These are phyloP conservation scores for Blastobotrys illinoisensis DNA, from an alignment of 1,139 yeast species.

Conservation along the genomic window DNA sequence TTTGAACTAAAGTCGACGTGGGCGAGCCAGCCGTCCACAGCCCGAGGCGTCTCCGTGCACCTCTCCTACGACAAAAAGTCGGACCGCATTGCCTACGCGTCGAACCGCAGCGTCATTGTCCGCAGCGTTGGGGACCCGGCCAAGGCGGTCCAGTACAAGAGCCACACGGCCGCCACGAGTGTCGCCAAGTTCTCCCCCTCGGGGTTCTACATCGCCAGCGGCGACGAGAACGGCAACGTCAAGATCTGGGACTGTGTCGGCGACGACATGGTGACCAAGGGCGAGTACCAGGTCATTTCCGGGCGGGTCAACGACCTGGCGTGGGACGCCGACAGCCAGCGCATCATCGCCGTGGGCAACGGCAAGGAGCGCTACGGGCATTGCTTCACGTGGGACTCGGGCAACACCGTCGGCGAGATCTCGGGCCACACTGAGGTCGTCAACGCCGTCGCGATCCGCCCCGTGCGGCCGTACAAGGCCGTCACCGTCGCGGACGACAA, in stretches of 20 bases:
- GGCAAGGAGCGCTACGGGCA: constrained; percentile 92
- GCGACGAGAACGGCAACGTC: constrained; percentile 83
- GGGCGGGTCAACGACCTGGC: constrained; percentile 81
- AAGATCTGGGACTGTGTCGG: constrained; percentile 77
- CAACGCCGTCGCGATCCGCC: constrained; percentile 79
- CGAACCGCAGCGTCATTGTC: constrained; percentile 74
- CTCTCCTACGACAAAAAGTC: constrained; percentile 65
- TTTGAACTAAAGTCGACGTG: constrained; percentile 23
- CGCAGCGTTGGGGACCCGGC: constrained; percentile 56
- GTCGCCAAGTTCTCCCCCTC: constrained; percentile 86
- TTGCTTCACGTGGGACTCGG: constrained; percentile 89
- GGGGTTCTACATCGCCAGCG: constrained; percentile 87
- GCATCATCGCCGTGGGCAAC: constrained; percentile 91
- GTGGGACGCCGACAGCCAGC: constrained; percentile 86
- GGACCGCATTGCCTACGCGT: constrained; percentile 69
- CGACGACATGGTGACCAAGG: constrained; percentile 61
- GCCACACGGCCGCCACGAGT: constrained; percentile 65
- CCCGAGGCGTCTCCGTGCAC: constrained; percentile 64
- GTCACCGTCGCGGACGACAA: constrained; percentile 90
- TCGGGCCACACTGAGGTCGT: constrained; percentile 87
- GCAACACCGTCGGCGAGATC: constrained; percentile 92
- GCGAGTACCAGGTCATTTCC: constrained; percentile 74
- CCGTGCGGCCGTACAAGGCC: constrained; percentile 89
- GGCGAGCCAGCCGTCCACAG: constrained; percentile 78
- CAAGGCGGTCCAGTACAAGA: constrained; percentile 55